Evolutionary conservation across 306 rosid genomes (phyloP), one percentile per base, ranked within the genome.

Genomic region (Lathyrus sativus): DNA sequence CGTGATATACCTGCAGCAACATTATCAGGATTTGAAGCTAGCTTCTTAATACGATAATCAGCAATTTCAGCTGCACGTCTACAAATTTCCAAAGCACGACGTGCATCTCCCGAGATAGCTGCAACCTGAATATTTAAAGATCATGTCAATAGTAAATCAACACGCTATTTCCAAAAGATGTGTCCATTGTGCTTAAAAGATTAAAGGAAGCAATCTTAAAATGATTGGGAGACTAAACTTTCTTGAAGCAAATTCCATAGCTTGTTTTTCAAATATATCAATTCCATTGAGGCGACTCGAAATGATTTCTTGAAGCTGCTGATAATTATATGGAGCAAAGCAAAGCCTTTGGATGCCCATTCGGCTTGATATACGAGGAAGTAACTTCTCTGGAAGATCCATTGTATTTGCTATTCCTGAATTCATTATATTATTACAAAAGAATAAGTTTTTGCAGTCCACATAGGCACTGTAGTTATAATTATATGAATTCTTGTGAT

Each of bases 321-420:
- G 91, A 77, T 85, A 76, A 51, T 85, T 90, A 84, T 93, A 93
- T 55, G 98, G 98, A 62, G 96, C 95, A 85, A 90, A 93, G 80
- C 98, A 90, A 74, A 93, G 93, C 81, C 97, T 84, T 58, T 93
- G 91, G 60, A 93, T 90, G 26, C 98, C 98, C 98, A 90, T 90
- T 68, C 97, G 93, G 64, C 98, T 93, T 77, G 98, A 90, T 78
- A 93, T 93, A 41, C 98, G 96, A 76, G 98, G 98, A 83, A 93
- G 96, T 79, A 90, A 81, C 89, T 93, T 93, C 82, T 93, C 98
- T 13, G 97, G 98, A 72, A 93, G 97, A 76, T 93, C 96, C 98
- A 93, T 90, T 45, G 98, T 93, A 76, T 90, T 93, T 83, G 97
- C 97, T 83, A 93, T 93, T 67, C 98, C 98, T 90, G 82, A 77